Evolutionary conservation across 2,329 filamentous ascomycete species (phyloP).

Genomic region (Pseudopithomyces maydicus): DNA sequence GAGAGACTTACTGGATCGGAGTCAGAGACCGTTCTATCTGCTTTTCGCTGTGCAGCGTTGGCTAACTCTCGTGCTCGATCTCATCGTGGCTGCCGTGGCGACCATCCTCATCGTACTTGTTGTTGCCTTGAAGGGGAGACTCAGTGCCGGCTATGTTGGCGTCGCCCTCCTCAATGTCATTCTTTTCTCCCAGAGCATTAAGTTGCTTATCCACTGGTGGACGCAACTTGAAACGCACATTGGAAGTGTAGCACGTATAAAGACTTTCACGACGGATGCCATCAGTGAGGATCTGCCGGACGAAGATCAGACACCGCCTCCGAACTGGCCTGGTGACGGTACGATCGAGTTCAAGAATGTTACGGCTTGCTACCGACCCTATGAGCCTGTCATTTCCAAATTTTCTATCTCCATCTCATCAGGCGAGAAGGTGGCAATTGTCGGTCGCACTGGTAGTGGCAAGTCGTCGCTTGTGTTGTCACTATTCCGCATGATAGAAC

Average conservation of each 20-base stretch:
- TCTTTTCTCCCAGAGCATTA: conserved; percentile 58
- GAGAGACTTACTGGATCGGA: conserved; percentile 44
- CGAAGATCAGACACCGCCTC: conserved; percentile 48
- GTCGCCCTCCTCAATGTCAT: conserved; percentile 61
- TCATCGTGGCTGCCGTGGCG: conserved; percentile 48
- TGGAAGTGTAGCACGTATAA: conserved; percentile 61
- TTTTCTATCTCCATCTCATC: conserved; percentile 53
- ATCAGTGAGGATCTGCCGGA: conserved; percentile 59
- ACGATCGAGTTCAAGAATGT: conserved; percentile 51
- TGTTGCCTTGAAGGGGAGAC: conserved; percentile 41
- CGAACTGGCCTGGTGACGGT: conserved; percentile 51
- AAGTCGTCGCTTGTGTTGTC: conserved; percentile 57
- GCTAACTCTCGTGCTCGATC: conserved; percentile 48
- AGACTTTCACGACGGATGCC: conserved; percentile 55
- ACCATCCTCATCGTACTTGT: conserved; percentile 44
- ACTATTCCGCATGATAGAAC: conserved; percentile 56
- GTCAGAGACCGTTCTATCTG: conserved; percentile 53
- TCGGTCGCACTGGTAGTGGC: conserved; percentile 61
- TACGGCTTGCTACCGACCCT: conserved; percentile 50
- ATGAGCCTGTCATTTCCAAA: conserved; percentile 49
- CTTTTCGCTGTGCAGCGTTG: conserved; percentile 53
- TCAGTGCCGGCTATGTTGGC: conserved; percentile 57
- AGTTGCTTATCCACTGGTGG: conserved; percentile 58
- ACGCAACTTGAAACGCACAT: conserved; percentile 63
- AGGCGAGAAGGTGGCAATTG: conserved; percentile 58